Conservation (phyloP, 192 early-diverging fungal species). For the Phlyctochytrium arcticum region DNA sequence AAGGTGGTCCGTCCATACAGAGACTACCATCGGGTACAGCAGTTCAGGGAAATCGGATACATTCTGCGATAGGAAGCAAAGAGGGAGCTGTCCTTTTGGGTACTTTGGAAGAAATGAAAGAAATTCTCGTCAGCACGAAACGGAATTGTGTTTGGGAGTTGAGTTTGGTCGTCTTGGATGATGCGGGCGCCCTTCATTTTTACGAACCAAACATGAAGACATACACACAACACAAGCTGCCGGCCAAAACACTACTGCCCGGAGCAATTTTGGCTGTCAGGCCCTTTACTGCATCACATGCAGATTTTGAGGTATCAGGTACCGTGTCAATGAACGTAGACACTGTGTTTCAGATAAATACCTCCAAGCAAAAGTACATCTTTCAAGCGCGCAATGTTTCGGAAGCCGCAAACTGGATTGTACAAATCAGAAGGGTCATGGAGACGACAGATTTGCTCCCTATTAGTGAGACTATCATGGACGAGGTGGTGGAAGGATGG, state of each 20-base stretch:
- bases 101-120: neutral
- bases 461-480: neutral
- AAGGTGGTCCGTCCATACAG: neutral
- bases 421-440: conserved; percentile 10
- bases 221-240: conserved; percentile 8
- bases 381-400: conserved; percentile 6
- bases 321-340: neutral
- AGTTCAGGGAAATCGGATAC: conserved; percentile 11
- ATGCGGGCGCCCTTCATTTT: conserved; percentile 14
- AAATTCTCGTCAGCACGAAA: neutral
- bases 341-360: conserved; percentile 16
- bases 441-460: conserved; percentile 2
- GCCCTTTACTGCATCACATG: neutral
- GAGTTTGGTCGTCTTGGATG: conserved; percentile 11
- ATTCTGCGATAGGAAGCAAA: no score
- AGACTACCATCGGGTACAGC: neutral
- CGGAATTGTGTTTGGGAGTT: neutral
- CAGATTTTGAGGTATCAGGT: neutral
- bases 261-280: conserved; percentile 1
- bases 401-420: conserved; percentile 22
- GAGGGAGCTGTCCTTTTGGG: conserved; percentile 5
- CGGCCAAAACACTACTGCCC: conserved; percentile 6
- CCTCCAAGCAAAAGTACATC: conserved; percentile 4
- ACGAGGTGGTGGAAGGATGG: conserved; percentile 5
- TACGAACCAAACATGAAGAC: conserved; percentile 18